phyloP scores from a whole-genome alignment of 2,329 filamentous ascomycete species.

The Gnomoniopsis sp. region DNA sequence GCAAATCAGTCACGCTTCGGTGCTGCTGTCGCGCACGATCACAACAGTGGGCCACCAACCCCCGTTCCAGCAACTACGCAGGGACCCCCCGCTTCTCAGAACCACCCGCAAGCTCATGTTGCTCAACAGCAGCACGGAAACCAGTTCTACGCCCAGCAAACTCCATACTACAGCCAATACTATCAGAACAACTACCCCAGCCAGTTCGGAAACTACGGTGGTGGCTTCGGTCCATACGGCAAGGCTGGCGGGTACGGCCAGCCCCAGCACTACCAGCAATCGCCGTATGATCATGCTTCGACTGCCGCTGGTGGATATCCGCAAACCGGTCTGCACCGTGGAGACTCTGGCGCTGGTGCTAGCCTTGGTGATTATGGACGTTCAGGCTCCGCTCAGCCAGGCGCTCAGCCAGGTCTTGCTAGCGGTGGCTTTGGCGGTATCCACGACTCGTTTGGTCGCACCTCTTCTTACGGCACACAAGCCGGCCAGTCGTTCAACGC shows the following conservation, averaged over 20 bases:
- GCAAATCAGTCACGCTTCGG: constrained; percentile 62
- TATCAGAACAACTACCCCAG: constrained; percentile 52
- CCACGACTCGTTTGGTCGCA: constrained; percentile 54
- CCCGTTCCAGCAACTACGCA: constrained; percentile 69
- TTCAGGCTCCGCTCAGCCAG: constrained; percentile 46
- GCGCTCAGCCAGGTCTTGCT: constrained; percentile 47
- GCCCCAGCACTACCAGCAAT: constrained; percentile 52
- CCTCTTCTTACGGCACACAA: constrained; percentile 54
- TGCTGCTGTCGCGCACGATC: constrained; percentile 61
- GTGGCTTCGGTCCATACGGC: constrained; percentile 51
- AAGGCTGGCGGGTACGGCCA: constrained; percentile 54
- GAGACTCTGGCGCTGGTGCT: constrained; percentile 47
- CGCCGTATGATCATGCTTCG: constrained; percentile 53
- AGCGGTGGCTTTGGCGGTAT: constrained; percentile 49
- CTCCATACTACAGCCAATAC: constrained; percentile 61
- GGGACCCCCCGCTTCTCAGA: constrained; percentile 33
- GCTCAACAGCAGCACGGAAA: constrained; percentile 34
- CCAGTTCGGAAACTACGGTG: constrained; percentile 47
- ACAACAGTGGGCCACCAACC: constrained; percentile 86
- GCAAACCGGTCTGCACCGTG: constrained; percentile 49
- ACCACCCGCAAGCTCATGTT: constrained; percentile 34
- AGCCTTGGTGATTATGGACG: constrained; percentile 54
- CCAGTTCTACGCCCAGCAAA: constrained; percentile 50
- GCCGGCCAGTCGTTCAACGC: constrained; percentile 51
- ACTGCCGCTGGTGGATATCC: constrained; percentile 51